A percentile compares a stretch with the other conserved stretches of the same genome.
Conservation (phyloP, 1,139 yeast genomes). For the Hyphopichia wangnamkhiaoensis region DNA sequence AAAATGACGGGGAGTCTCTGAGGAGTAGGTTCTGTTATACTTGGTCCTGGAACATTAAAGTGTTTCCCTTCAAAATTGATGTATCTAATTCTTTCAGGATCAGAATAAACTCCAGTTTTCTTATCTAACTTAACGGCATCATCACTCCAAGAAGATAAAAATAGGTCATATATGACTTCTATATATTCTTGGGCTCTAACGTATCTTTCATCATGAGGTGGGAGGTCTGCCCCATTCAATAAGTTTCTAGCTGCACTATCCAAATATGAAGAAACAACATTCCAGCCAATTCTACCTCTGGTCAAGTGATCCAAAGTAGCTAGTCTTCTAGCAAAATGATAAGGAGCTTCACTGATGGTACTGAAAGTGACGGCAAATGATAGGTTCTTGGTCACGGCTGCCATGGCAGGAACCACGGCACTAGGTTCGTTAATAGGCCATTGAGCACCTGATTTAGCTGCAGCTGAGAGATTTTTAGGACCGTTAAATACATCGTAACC, state of each 20-base stretch:
- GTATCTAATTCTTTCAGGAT: constrained; percentile 41
- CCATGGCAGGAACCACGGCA: constrained; percentile 40
- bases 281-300: constrained; percentile 52
- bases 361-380: constrained; percentile 45
- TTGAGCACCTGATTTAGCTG: constrained; percentile 43
- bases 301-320: constrained; percentile 46
- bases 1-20: constrained; percentile 47
- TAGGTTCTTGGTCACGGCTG: constrained; percentile 40
- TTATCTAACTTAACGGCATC: constrained; percentile 40
- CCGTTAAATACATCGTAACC: constrained; percentile 46
- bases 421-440: constrained; percentile 46
- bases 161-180: constrained; percentile 40
- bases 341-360: constrained; percentile 47
- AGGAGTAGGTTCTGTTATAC: constrained; percentile 44
- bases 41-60: constrained; percentile 48
- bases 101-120: constrained; percentile 35
- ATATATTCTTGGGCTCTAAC: constrained; percentile 43
- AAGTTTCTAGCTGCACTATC: constrained; percentile 44
- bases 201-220: constrained; percentile 42
- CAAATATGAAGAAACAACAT: constrained; percentile 41
- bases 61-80: constrained; percentile 42
- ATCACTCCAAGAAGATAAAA: constrained; percentile 47
- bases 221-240: constrained; percentile 33
- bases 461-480: constrained; percentile 34
- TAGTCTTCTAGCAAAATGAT: constrained; percentile 44